Percentiles rank a stretch among this genome's conserved stretches.
phyloP scores from a whole-genome alignment of 2,329 filamentous ascomycete species.

The Pyricularia pennisetigena region DNA sequence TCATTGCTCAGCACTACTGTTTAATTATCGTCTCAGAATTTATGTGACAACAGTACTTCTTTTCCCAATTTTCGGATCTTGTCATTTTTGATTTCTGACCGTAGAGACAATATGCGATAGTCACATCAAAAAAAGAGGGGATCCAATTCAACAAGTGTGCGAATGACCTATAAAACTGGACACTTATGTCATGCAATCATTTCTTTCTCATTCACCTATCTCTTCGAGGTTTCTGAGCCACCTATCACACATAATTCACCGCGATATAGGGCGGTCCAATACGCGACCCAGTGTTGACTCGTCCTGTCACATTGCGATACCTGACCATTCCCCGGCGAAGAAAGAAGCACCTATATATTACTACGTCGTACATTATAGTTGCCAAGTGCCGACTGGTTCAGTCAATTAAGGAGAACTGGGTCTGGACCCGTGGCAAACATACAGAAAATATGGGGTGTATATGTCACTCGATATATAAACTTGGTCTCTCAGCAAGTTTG shows the following conservation, averaged over 20 bases:
- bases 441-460: not conserved
- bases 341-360: not conserved
- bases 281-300: not conserved
- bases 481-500: not conserved
- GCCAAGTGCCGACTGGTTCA: not conserved
- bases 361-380: not conserved
- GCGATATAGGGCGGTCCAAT: not conserved
- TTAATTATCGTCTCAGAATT: not conserved
- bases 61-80: not conserved
- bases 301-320: not conserved
- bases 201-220: not conserved
- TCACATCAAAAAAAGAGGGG: not conserved
- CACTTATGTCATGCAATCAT: not conserved
- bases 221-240: not conserved
- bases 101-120: not conserved
- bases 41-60: not conserved
- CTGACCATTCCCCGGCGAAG: not conserved
- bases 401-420: not conserved
- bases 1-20: not conserved
- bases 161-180: not conserved
- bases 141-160: not conserved
- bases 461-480: not conserved
- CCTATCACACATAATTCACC: not conserved
- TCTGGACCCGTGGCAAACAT: not conserved
- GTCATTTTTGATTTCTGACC: not conserved